Conservation (phyloP, 352 stramenopile species). For the Stramenopiles sp. region DNA sequence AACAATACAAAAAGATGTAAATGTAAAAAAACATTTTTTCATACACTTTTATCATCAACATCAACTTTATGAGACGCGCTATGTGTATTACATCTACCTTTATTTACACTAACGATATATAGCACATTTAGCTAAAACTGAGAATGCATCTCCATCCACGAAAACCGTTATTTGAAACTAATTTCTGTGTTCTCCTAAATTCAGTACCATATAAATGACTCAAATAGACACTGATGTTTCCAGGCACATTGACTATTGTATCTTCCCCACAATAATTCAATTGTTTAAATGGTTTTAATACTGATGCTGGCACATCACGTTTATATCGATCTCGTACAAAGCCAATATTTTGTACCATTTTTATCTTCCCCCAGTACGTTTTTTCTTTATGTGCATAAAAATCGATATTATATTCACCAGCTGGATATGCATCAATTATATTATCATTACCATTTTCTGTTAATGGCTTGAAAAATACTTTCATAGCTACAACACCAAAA, state of each 20-base stretch:
- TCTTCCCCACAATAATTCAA: neutral
- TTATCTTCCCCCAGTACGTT: neutral
- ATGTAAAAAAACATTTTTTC: too few species aligned
- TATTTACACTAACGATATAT: too few species aligned
- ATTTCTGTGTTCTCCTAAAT: neutral
- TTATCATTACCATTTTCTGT: neutral
- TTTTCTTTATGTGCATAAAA: constrained; percentile 1
- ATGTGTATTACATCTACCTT: too few species aligned
- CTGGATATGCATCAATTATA: neutral
- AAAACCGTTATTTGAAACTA: neutral
- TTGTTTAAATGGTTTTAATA: neutral
- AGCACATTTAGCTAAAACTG: neutral
- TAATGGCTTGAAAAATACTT: neutral
- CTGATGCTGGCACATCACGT: neutral
- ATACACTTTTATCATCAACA: too few species aligned
- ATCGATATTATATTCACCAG: neutral
- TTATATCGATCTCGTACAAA: neutral
- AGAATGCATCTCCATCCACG: neutral
- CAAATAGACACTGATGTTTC: constrained; percentile 2
- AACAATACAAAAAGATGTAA: too few species aligned
- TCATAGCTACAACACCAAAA: neutral
- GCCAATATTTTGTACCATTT: neutral
- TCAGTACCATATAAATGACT: neutral
- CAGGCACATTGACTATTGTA: neutral
- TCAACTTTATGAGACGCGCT: too few species aligned